phyloP scores from a whole-genome alignment of 441 rosid species.

The Mallotus repandus region DNA sequence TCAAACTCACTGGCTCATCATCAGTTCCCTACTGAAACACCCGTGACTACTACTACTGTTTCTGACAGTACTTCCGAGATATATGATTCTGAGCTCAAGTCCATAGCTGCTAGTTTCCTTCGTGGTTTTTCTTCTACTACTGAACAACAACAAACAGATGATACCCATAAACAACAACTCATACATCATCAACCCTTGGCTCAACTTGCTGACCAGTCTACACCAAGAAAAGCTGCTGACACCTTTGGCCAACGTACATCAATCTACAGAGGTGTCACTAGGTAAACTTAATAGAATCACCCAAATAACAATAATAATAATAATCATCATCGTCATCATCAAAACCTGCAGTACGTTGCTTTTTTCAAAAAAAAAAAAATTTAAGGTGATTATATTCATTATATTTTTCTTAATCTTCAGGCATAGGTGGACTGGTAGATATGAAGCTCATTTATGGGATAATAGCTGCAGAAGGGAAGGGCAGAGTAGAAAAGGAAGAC shows the following conservation, averaged over 20 bases:
- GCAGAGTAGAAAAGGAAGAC: conserved; percentile 94
- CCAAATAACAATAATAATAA: not conserved
- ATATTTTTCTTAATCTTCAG: conserved; percentile 24
- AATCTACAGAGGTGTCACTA: conserved; percentile 86
- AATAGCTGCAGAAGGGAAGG: conserved; percentile 96
- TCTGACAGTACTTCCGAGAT: conserved; percentile 35
- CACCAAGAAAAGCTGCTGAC: conserved; percentile 58
- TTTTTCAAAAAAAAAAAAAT: not conserved
- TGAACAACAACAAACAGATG: not conserved
- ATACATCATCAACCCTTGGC: conserved; percentile 14
- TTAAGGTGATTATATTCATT: not conserved
- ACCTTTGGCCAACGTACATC: conserved; percentile 95
- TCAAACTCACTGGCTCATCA: conserved; percentile 5
- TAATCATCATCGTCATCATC: no score
- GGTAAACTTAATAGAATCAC: conserved; percentile 33
- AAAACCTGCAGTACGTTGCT: not conserved
- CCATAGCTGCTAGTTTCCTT: conserved; percentile 74
- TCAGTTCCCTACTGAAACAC: conserved; percentile 14
- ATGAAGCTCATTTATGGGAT: conserved; percentile 98
- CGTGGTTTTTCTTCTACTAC: conserved; percentile 33
- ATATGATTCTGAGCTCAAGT: conserved; percentile 71
- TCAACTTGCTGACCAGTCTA: conserved; percentile 27
- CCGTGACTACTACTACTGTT: conserved; percentile 28
- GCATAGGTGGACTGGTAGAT: conserved; percentile 97
- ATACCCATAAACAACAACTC: conserved; percentile 18